Conservation (phyloP, 768 basidiomycete genomes). For the Leccinum pellstonianum region DNA sequence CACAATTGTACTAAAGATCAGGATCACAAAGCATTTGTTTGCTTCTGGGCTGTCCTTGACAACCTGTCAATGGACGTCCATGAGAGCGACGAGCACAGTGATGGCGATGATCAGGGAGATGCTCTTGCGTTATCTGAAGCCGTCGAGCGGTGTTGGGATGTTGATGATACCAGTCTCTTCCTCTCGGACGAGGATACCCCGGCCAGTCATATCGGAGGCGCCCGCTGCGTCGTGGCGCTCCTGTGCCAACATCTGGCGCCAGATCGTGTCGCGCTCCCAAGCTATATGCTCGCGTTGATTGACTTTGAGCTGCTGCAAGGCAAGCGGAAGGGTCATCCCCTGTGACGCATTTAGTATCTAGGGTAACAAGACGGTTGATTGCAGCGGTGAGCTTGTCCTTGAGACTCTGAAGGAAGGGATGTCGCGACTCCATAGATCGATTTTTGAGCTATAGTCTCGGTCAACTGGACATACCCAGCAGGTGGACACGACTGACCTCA, state of each 20-base stretch:
- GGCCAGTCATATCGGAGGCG: slow-evolving; percentile 25
- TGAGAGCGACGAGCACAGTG: slow-evolving; percentile 51
- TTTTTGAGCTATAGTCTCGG: slow-evolving; percentile 45
- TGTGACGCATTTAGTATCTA: no score
- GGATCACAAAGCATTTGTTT: slow-evolving; percentile 71
- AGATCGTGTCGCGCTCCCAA: no score
- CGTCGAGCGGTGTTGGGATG: slow-evolving; percentile 59
- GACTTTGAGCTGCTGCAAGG: no score
- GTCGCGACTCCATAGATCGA: no score
- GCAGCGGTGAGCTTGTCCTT: no score
- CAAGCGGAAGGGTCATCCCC: no score
- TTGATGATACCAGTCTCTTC: slow-evolving; percentile 34
- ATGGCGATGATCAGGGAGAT: slow-evolving; percentile 52
- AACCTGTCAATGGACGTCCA: slow-evolving; percentile 56
- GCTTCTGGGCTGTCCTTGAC: slow-evolving; percentile 29
- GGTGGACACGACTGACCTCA: slow-evolving; percentile 38
- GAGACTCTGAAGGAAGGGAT: no score
- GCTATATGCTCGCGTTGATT: no score
- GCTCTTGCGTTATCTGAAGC: slow-evolving; percentile 59
- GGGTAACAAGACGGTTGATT: no score
- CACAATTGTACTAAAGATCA: slow-evolving; percentile 85
- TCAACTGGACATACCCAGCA: background rate
- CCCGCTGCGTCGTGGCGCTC: slow-evolving; percentile 54
- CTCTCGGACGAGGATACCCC: slow-evolving; percentile 40
- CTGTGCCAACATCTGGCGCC: no score